phyloP scores from a whole-genome alignment of 768 basidiomycete species.

The Mycena belliarum region DNA sequence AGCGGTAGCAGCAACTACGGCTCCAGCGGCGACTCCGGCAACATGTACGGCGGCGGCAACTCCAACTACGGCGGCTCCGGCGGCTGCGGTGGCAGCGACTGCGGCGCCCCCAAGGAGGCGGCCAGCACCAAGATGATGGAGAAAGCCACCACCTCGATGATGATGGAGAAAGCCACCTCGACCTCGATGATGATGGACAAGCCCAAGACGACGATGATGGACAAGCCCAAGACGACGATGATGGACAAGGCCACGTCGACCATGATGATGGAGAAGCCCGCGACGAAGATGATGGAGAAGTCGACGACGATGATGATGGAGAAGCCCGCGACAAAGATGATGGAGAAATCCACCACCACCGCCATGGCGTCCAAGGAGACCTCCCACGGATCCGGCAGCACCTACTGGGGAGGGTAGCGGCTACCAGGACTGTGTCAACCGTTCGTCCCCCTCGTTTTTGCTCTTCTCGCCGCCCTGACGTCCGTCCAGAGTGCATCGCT shows the following conservation, averaged over 20 bases:
- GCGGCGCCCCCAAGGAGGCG: slow-evolving; percentile 37
- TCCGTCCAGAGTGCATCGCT: slow-evolving; percentile 60
- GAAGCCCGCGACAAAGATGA: background rate
- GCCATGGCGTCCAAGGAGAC: slow-evolving; percentile 36
- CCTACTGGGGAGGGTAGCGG: slow-evolving; percentile 56
- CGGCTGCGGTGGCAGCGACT: slow-evolving; percentile 17
- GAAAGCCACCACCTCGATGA: background rate
- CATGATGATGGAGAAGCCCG: background rate
- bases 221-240: background rate
- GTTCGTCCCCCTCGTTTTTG: slow-evolving; percentile 32
- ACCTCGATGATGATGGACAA: too few species aligned
- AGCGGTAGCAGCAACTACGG: slow-evolving; percentile 16
- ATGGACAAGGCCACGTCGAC: background rate
- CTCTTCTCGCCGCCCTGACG: background rate
- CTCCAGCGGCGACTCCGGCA: slow-evolving; percentile 17
- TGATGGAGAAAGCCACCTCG: background rate
- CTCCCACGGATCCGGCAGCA: slow-evolving; percentile 65
- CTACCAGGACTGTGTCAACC: slow-evolving; percentile 71
- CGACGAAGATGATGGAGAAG: slow-evolving; percentile 38
- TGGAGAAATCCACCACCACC: slow-evolving; percentile 23
- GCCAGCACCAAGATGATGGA: background rate
- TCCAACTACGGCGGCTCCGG: background rate
- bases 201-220: too few species aligned
- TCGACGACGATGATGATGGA: slow-evolving; percentile 37
- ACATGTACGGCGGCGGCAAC: too few species aligned